Percentiles rank a stretch among this genome's conserved stretches.
These are phyloP conservation scores for Clavulina sp. DNA, from an alignment of 768 basidiomycete genomes.

Conservation along the genomic window DNA sequence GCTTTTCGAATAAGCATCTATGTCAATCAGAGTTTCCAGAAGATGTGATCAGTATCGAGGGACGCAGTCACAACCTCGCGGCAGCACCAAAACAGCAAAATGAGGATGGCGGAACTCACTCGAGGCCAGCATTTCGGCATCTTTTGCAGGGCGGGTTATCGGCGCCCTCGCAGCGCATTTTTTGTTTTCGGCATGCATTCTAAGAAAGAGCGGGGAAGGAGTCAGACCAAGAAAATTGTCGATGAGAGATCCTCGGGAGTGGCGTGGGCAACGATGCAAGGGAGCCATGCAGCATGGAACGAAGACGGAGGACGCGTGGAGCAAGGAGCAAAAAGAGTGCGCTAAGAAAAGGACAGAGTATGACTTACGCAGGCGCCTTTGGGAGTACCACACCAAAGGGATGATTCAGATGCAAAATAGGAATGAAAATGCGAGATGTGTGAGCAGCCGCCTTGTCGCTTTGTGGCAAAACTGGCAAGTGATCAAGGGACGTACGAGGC, in stretches of 20 bases:
- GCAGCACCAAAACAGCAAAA: not conserved
- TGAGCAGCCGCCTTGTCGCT: no score
- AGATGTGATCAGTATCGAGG: not conserved
- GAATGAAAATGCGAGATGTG: constrained; percentile 75
- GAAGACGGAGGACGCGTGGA: not conserved
- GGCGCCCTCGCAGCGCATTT: constrained; percentile 93
- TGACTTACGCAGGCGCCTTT: constrained; percentile 63
- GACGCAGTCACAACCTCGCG: not conserved
- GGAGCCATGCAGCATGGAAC: no score
- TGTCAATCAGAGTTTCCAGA: no score
- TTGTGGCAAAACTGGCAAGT: no score
- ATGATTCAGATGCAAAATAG: constrained; percentile 36
- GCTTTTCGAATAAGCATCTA: constrained; percentile 75
- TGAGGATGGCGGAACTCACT: constrained; percentile 25
- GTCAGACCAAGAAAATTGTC: not conserved
- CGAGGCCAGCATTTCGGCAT: constrained; percentile 74
- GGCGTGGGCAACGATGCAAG: no score
- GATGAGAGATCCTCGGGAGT: no score
- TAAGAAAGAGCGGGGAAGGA: constrained; percentile 17
- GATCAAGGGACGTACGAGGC: no score
- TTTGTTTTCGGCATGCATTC: constrained; percentile 93
- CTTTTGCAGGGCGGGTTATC: constrained; percentile 94
- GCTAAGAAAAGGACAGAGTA: not conserved
- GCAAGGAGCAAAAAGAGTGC: constrained; percentile 9
- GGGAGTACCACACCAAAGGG: not conserved